Conservation (phyloP, 1,284 basidiomycete genomes). For the Pseudozyma sp. region DNA sequence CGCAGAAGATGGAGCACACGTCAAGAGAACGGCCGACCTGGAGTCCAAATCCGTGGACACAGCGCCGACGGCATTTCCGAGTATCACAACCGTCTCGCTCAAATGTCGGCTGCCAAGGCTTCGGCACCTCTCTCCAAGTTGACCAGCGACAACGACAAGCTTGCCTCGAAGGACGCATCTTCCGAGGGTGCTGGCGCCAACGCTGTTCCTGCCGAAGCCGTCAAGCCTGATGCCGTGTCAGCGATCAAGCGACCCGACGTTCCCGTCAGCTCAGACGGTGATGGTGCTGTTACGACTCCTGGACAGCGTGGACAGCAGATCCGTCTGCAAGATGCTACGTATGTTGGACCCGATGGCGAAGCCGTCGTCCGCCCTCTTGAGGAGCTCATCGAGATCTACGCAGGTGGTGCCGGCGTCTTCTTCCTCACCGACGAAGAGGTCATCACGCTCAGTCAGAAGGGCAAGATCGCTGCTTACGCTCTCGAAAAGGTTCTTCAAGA, state of each 20-base stretch:
- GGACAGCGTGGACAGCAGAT: constrained; percentile 40
- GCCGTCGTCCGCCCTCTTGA: constrained; percentile 73
- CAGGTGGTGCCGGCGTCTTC: constrained; percentile 75
- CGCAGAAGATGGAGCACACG: constrained; percentile 36
- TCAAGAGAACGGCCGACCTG: constrained; percentile 18
- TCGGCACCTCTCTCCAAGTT: constrained; percentile 42
- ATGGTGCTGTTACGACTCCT: constrained; percentile 39
- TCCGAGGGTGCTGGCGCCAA: constrained; percentile 13
- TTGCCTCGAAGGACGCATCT: constrained; percentile 15
- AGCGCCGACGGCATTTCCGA: constrained; percentile 47
- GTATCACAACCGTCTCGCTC: constrained; percentile 69
- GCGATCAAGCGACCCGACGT: constrained; percentile 35
- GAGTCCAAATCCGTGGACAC: constrained; percentile 17
- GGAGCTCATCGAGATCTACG: constrained; percentile 86
- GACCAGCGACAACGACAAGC: constrained; percentile 27
- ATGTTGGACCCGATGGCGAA: constrained; percentile 50
- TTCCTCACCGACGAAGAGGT: constrained; percentile 92
- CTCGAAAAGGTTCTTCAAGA: constrained; percentile 92
- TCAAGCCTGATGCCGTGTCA: constrained; percentile 37
- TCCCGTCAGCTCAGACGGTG: constrained; percentile 41
- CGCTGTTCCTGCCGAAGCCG: constrained; percentile 42
- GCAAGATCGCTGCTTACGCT: constrained; percentile 92
- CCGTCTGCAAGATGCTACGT: constrained; percentile 41
- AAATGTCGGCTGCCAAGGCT: constrained; percentile 37
- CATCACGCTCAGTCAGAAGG: constrained; percentile 86